Conservation (phyloP, 2,329 filamentous ascomycete species). For the Rhinocladiella similis region DNA sequence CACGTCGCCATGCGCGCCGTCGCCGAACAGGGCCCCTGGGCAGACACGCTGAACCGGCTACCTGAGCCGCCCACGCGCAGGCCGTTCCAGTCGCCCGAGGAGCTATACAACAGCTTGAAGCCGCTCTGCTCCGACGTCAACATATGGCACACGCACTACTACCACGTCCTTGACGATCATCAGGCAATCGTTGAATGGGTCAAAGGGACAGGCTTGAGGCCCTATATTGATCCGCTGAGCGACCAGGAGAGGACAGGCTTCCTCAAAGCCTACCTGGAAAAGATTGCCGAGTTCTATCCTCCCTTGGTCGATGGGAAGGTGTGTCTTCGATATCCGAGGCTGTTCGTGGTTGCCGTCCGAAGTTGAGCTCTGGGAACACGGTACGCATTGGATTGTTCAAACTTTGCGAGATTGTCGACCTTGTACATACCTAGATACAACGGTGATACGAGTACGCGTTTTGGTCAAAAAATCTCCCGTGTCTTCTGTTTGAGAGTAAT, state of each 20-base stretch:
- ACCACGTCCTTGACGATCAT: slow-evolving; percentile 52
- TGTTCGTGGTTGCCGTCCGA: slow-evolving; percentile 56
- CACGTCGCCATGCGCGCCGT: slow-evolving; percentile 54
- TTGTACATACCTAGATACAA: too few species aligned
- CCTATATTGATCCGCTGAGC: slow-evolving; percentile 53
- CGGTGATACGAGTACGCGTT: too few species aligned
- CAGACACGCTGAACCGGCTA: slow-evolving; percentile 29
- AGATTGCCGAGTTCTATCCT: slow-evolving; percentile 48
- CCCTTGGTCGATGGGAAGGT: slow-evolving; percentile 53
- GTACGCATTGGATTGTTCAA: too few species aligned
- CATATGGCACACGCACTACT: slow-evolving; percentile 57
- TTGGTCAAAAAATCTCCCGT: too few species aligned
- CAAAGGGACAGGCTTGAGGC: slow-evolving; percentile 56
- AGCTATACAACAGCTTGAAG: slow-evolving; percentile 52
- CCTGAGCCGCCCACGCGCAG: slow-evolving; percentile 41
- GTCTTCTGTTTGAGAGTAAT: too few species aligned
- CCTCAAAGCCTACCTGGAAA: slow-evolving; percentile 48
- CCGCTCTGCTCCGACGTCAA: slow-evolving; percentile 47
- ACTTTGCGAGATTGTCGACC: too few species aligned
- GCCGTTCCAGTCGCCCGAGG: slow-evolving; percentile 48
- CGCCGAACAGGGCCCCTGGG: slow-evolving; percentile 43
- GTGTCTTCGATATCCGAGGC: slow-evolving; percentile 55
- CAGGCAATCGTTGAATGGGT: slow-evolving; percentile 61
- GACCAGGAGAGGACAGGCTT: slow-evolving; percentile 45
- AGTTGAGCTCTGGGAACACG: neutral